Evolutionary conservation across 2,329 filamentous ascomycete genomes (phyloP).

Genomic region (Fusarium citri): DNA sequence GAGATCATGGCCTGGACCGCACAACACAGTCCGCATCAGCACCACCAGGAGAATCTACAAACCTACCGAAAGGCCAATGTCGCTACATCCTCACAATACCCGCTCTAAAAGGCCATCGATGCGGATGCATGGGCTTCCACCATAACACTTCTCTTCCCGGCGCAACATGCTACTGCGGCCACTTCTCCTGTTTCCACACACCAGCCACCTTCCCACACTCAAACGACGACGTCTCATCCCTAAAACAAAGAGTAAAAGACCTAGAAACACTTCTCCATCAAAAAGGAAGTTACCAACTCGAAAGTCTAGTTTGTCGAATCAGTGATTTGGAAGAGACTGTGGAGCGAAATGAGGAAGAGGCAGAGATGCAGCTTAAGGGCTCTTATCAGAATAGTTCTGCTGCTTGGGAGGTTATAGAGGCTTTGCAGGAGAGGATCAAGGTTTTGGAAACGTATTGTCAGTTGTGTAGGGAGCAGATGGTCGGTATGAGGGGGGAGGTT

Average conservation of each 20-base stretch:
- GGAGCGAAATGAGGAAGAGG: slow-evolving; percentile 16
- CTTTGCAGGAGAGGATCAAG: slow-evolving; percentile 7
- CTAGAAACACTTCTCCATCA: not conserved
- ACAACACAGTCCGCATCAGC: slow-evolving; percentile 25
- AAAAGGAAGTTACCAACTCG: slow-evolving; percentile 11
- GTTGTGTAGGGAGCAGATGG: slow-evolving; percentile 4
- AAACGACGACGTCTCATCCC: not conserved
- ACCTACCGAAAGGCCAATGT: slow-evolving; percentile 20
- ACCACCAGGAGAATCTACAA: slow-evolving; percentile 13
- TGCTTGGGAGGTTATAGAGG: slow-evolving; percentile 20
- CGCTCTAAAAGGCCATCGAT: slow-evolving; percentile 19
- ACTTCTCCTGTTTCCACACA: slow-evolving; percentile 28
- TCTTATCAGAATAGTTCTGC: slow-evolving; percentile 25
- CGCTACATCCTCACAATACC: slow-evolving; percentile 27
- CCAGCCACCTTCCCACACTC: not conserved
- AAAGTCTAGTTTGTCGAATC: not conserved
- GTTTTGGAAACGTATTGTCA: slow-evolving; percentile 11
- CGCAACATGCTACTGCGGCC: slow-evolving; percentile 19
- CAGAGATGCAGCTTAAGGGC: not conserved
- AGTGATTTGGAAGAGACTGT: slow-evolving; percentile 14
- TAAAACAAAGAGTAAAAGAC: slow-evolving; percentile 5
- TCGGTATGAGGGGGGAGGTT: not conserved
- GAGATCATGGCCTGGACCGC: slow-evolving; percentile 3
- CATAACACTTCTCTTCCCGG: slow-evolving; percentile 16
- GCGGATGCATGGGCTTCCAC: slow-evolving; percentile 27